Evolutionary conservation across 2,329 filamentous ascomycete genomes (phyloP), one percentile per base, ranked within the genome.

Genomic region (Ceratocystis albifundus): DNA sequence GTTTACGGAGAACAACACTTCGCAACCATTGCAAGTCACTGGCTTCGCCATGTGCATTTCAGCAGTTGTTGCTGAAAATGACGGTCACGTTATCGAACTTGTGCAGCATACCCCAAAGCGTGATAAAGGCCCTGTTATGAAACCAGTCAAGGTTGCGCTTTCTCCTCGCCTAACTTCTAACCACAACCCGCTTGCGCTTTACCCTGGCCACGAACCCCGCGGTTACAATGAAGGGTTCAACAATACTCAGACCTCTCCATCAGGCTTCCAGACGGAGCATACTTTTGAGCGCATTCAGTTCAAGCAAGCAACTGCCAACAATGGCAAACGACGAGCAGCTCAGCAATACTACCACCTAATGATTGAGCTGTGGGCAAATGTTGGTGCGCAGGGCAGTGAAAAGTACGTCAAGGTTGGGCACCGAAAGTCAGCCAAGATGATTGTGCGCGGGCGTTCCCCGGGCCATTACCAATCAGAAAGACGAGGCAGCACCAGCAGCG

Each of bases 321-420:
- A 96, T 70, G 91, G 91, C 61, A 96, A 96, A 75, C 82, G 92
- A 70, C 82, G 92, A 66, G 91, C 91, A 0, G 90, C 91, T 20
- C 91, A 96, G 73, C 92, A 96, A 71, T 96, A 91, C 74, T 96
- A 95, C 72, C 89, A 94, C 71, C 80, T 96, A n/a, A 84, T 95
- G 59, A 87, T 96, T 3, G 90, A 96, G 73, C 83, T 95, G 0
- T 90, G 85, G 75, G 89, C 83, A 6, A 86, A 92, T 69, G 77
- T 90, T 6, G 80, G 84, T 1, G 72, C 74, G 41, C 78, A 75
- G 70, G 75, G 67, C 67, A 73, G 70, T 20, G 80, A 83, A 0
- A 80, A 82, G 41, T 91, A 82, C 77, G 77, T 91, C 71, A 87
- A 88, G 72, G 79, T 94, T 64, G 89, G 88, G 2, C 83, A 84